Conservation (phyloP, 345 rosid genomes). For the Euclidium syriacum region DNA sequence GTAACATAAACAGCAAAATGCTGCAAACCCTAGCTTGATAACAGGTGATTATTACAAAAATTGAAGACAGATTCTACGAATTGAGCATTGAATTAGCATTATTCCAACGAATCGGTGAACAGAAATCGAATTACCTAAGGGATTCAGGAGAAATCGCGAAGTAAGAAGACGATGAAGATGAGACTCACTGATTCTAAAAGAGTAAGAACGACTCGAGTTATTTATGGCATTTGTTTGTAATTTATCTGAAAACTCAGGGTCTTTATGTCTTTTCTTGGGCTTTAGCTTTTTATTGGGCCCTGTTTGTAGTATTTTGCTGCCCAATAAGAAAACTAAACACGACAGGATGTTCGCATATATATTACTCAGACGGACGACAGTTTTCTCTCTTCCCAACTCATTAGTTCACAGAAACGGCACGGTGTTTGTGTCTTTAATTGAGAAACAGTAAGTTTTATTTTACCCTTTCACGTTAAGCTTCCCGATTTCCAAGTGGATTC, state of each 20-base stretch:
- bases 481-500: neutral
- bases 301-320: neutral
- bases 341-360: neutral
- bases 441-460: neutral
- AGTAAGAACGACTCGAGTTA: neutral
- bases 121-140: conserved; percentile 14
- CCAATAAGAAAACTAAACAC: neutral
- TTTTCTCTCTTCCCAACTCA: neutral
- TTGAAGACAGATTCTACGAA: neutral
- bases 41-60: neutral
- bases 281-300: neutral
- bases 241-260: conserved; percentile 4
- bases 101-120: neutral
- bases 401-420: neutral
- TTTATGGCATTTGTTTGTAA: conserved; percentile 4
- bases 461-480: neutral
- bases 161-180: conserved; percentile 8
- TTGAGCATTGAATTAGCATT: neutral
- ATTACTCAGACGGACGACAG: neutral
- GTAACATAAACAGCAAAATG: neutral
- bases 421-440: neutral
- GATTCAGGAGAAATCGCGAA: conserved; percentile 18
- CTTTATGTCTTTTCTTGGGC: neutral
- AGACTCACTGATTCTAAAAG: neutral
- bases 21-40: conserved; percentile 14